These are phyloP conservation scores for Penicillium soppii DNA, from an alignment of 495 filamentous ascomycete species.

Conservation along the genomic window DNA sequence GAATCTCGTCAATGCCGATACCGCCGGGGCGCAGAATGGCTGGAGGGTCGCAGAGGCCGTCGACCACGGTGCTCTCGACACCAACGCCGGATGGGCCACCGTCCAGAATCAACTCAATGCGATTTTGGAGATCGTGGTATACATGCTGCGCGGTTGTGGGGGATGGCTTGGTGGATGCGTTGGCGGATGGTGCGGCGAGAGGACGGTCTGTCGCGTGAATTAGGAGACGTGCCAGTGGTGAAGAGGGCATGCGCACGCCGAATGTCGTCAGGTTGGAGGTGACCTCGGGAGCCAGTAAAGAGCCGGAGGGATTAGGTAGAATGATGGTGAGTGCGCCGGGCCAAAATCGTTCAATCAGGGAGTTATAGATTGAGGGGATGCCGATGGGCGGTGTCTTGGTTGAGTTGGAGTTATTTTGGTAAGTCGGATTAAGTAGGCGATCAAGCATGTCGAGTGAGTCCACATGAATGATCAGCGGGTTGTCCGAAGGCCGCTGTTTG, in stretches of 20 bases:
- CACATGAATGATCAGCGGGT: constrained; percentile 92
- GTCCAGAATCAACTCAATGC: constrained; percentile 88
- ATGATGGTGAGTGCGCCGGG: constrained; percentile 93
- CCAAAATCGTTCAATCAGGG: constrained; percentile 85
- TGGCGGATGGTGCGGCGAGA: constrained; percentile 92
- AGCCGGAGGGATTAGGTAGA: constrained; percentile 69
- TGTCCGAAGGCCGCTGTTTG: constrained; percentile 88
- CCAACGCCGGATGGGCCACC: constrained; percentile 84
- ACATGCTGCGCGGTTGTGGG: constrained; percentile 91
- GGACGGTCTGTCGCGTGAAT: constrained; percentile 75
- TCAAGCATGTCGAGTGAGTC: constrained; percentile 78
- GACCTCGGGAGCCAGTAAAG: constrained; percentile 77
- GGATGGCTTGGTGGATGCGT: constrained; percentile 87
- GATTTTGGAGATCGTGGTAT: constrained; percentile 73
- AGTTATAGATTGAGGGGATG: constrained; percentile 79
- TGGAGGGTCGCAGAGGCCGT: constrained; percentile 79
- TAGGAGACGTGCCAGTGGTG: constrained; percentile 78
- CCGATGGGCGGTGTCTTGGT: constrained; percentile 32
- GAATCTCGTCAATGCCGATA: constrained; percentile 80
- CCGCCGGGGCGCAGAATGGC: constrained; percentile 85
- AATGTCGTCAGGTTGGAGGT: constrained; percentile 82
- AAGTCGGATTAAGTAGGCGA: constrained; percentile 50
- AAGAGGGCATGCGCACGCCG: constrained; percentile 85
- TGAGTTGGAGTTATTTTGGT: constrained; percentile 15
- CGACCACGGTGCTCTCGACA: constrained; percentile 95